Base-by-base conservation (phyloP, 495 filamentous ascomycete genomes). In the Haplographium delicatum region DNA sequence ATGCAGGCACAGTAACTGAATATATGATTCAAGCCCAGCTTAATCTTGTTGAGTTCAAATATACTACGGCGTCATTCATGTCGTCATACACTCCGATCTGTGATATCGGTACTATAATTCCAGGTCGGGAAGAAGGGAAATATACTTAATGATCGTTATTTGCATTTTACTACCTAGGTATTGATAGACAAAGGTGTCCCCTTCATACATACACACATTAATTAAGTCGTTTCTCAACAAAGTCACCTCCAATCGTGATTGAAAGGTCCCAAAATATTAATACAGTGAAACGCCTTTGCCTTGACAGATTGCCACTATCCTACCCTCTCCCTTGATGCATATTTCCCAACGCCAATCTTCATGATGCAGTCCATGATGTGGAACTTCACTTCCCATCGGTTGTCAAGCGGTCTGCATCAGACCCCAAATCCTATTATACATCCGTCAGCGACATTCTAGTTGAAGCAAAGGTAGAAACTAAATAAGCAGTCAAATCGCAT, bases 161-260 rank as follows among this genome's bases (percentile, higher is more conserved):
- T n/a, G 13, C 28, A 31, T 13, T 31, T 31, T 13, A 31, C 28
- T 6, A 31, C 28, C 28, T 6, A 31, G 13, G 28, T 31, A 31
- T 6, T 31, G 28, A 31, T 6, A 31, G 13, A 13, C 28, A 31
- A 31, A 30, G 24, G 26, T 15, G 18, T 28, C 18, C 41, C 15
- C 33, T 38, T 1, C 20, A 23, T 27, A 41, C 15, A 50, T 58
- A 53, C 50, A 58, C 35, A 58, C 45, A 58, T 58, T 58, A 58
- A 40, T 34, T 53, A 50, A n/a, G 25, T 28, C 25, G 16, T 45
- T 46, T 33, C 23, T 19, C 39, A 38, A 40, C 13, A 43, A 47
- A 38, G n/a, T n/a, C 37, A 37, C 11, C 44, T 22, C 41, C 25
- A 25, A 33, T 30, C 38, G 20, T 39, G 50, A 31, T 33, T 31